Conservation (phyloP, 2,329 filamentous ascomycete genomes). For the Grosmannia penicillata region DNA sequence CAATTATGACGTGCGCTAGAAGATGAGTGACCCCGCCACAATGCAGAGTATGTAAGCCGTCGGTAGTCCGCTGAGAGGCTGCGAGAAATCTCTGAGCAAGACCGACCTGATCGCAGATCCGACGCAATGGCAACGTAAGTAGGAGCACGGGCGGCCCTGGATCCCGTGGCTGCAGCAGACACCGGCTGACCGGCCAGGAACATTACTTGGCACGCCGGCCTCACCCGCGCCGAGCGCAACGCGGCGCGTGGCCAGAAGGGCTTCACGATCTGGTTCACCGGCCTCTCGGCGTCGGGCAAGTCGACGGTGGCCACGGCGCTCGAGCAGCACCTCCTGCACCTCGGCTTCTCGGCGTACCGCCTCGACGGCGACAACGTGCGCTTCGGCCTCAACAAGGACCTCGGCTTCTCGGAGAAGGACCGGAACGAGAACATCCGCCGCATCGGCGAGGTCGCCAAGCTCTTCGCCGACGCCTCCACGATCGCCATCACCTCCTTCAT, state of each 20-base stretch:
- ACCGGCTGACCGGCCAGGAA: conserved; percentile 40
- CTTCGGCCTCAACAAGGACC: conserved; percentile 94
- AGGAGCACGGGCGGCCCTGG: no score
- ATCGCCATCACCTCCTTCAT: conserved; percentile 95
- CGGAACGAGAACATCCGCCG: conserved; percentile 96
- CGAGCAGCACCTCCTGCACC: conserved; percentile 88
- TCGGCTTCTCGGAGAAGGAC: conserved; percentile 86
- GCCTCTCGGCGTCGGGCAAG: conserved; percentile 90
- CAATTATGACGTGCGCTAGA: no score
- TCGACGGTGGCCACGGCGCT: conserved; percentile 93
- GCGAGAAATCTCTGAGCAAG: not conserved
- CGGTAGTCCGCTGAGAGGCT: not conserved
- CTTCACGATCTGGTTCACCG: conserved; percentile 95
- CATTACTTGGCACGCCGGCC: conserved; percentile 79
- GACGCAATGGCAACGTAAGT: conserved; percentile 5
- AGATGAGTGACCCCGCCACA: no score
- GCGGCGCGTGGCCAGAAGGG: conserved; percentile 67
- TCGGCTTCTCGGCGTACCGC: conserved; percentile 71
- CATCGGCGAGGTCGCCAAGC: conserved; percentile 87
- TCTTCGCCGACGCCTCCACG: conserved; percentile 82
- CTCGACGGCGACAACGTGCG: conserved; percentile 97
- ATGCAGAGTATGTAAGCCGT: no score
- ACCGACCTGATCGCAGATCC: not conserved
- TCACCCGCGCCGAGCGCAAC: conserved; percentile 65
- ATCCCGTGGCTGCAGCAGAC: no score